A percentile compares a stretch with the other conserved stretches of the same genome.
These are phyloP conservation scores for Cryomyces minteri DNA, from an alignment of 495 filamentous ascomycete species.

Conservation along the genomic window DNA sequence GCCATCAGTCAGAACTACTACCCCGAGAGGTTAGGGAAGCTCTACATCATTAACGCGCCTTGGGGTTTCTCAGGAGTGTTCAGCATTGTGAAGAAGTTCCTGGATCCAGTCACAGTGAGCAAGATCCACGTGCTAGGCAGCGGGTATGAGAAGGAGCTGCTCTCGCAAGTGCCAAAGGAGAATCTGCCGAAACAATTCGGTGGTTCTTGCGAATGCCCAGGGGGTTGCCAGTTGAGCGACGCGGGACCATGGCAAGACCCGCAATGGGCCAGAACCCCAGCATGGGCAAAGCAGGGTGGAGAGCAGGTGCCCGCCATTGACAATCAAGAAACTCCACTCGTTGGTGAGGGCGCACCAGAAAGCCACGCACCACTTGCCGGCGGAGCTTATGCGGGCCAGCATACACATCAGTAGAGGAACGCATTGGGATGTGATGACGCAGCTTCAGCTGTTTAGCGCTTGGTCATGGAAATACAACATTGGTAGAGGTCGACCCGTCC, in stretches of 20 bases:
- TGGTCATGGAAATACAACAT: too few species aligned
- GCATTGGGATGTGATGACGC: too few species aligned
- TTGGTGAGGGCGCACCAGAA: too few species aligned
- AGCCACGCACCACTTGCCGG: too few species aligned
- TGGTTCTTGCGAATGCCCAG: conserved; percentile 61
- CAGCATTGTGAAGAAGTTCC: conserved; percentile 68
- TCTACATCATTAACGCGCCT: conserved; percentile 95
- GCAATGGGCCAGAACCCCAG: conserved; percentile 39
- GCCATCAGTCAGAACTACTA: conserved; percentile 88
- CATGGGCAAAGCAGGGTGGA: conserved; percentile 14
- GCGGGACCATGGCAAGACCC: conserved; percentile 81
- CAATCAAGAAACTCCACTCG: too few species aligned
- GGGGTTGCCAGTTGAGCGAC: conserved; percentile 78
- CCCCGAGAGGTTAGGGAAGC: conserved; percentile 72
- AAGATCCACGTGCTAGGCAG: conserved; percentile 88
- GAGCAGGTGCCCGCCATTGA: too few species aligned
- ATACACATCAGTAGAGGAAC: too few species aligned
- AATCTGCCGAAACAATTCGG: conserved; percentile 82
- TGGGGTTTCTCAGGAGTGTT: conserved; percentile 83
- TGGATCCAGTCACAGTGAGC: conserved; percentile 87
- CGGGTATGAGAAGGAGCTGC: conserved; percentile 64
- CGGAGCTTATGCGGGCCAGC: too few species aligned
- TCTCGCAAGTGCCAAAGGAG: conserved; percentile 71
- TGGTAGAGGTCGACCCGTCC: too few species aligned
- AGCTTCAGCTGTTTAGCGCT: too few species aligned